A percentile compares a stretch with the other conserved stretches of the same genome.
These are phyloP conservation scores for Drechslera avenae DNA, from an alignment of 2,329 filamentous ascomycete genomes.

Conservation along the genomic window DNA sequence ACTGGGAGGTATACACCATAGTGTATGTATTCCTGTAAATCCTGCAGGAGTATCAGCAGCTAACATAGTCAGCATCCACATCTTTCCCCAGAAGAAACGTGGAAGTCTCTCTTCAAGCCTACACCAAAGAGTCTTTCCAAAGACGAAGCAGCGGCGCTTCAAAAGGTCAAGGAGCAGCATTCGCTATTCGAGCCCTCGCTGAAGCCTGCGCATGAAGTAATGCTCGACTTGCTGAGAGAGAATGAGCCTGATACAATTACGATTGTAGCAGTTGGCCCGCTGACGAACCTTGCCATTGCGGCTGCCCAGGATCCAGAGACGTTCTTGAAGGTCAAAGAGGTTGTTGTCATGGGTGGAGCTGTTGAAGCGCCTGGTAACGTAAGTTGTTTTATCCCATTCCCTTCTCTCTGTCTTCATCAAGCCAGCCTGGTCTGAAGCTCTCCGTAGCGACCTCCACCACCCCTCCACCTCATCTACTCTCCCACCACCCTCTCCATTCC, in stretches of 20 bases:
- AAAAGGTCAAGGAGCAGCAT: slow-evolving; percentile 47
- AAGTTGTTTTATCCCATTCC: slow-evolving; percentile 19
- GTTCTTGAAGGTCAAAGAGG: slow-evolving; percentile 85
- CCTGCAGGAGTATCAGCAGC: not conserved
- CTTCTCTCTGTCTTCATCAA: not conserved
- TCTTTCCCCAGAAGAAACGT: slow-evolving; percentile 54
- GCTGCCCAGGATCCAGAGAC: slow-evolving; percentile 87
- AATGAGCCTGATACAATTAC: slow-evolving; percentile 84
- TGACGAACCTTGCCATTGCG: slow-evolving; percentile 92
- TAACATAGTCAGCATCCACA: slow-evolving; percentile 51
- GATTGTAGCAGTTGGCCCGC: slow-evolving; percentile 86
- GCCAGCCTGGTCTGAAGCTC: slow-evolving; percentile 13
- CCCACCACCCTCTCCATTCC: slow-evolving; percentile 20
- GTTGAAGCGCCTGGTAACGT: slow-evolving; percentile 79
- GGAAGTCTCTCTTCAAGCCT: slow-evolving; percentile 53
- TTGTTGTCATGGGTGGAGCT: slow-evolving; percentile 94
- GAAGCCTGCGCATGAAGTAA: slow-evolving; percentile 77
- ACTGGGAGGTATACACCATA: slow-evolving; percentile 56
- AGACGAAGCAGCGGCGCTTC: slow-evolving; percentile 43
- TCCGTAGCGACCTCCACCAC: slow-evolving; percentile 28
- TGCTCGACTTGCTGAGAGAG: slow-evolving; percentile 81
- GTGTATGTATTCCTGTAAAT: slow-evolving; percentile 33
- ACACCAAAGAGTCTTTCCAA: slow-evolving; percentile 37
- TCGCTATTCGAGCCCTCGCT: slow-evolving; percentile 76
- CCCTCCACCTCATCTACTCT: slow-evolving; percentile 30